Evolutionary conservation across 2,329 filamentous ascomycete genomes (phyloP), one percentile per base, ranked within the genome.

Genomic region (Aspergillus luchuensis): DNA sequence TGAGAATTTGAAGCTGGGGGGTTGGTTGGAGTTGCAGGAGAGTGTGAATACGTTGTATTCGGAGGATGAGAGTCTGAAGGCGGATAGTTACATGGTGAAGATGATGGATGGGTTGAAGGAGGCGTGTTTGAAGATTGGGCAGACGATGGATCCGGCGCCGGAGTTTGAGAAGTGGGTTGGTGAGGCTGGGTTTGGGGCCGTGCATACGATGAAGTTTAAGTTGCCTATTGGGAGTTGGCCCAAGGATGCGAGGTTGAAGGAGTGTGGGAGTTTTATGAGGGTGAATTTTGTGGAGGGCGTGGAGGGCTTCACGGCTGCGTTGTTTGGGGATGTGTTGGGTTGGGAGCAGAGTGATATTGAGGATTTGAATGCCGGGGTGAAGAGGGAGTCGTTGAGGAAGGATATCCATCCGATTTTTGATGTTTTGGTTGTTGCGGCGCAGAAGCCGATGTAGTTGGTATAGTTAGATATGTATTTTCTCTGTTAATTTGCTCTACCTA

Each of bases 21-120:
- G 65, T 0, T 67, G 63, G 62, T 41, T 67, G 39, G 63, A 67
- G 45, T 47, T 64, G 5, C 63, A 65, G 49, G 64, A 65, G 50
- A 60, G 57, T 1, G 45, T 49, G 2, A 66, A 66, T 28, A 45
- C 30, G 10, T 28, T 62, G 8, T 63, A 63, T 13, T 61, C 63
- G 8, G 63, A 63, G 36, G 64, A 66, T 21, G 60, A 57, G 2
- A 63, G 53, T 19, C n/a, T 65, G 1, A 41, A 59, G 21, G 10
- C 19, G 2, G 59, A 63, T 25, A 61, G 60, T 28, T 57, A 53
- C 33, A 62, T 63, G 23, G 56, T 52, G 10, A 56, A 19, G 59
- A 63, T 65, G 64, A 65, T 66, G 63, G 55, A 65, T 10, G 60
- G 56, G 17, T 41, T 65, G n/a, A 60, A 62, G 6, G 52, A 57